Evolutionary conservation across 2,329 filamentous ascomycete genomes (phyloP).

Genomic region (Trichoderma brevicompactum): DNA sequence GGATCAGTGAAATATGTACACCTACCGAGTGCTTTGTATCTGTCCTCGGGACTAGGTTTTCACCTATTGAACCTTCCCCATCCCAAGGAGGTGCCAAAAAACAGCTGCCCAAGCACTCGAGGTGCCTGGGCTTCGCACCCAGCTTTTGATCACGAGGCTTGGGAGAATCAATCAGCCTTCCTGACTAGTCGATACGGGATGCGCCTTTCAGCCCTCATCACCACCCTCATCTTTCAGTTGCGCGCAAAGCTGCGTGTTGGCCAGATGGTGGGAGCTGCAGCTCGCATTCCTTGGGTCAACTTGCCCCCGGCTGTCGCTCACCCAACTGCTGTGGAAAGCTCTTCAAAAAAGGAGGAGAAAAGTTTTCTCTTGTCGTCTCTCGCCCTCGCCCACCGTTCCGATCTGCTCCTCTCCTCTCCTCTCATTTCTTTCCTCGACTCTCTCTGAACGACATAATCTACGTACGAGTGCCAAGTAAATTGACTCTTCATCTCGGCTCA

Average conservation of each 20-base stretch:
- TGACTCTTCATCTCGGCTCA: slow-evolving; percentile 27
- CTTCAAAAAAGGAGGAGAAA: background rate
- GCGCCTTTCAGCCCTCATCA: slow-evolving; percentile 17
- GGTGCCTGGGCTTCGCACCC: slow-evolving; percentile 15
- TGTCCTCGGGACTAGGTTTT: slow-evolving; percentile 1
- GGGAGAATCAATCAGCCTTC: background rate
- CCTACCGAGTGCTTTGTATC: background rate
- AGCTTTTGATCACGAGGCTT: slow-evolving; percentile 19
- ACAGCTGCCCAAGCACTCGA: background rate
- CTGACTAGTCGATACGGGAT: background rate
- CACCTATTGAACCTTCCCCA: slow-evolving; percentile 19
- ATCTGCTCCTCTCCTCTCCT: background rate
- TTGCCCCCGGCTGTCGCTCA: slow-evolving; percentile 9
- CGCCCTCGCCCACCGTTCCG: background rate
- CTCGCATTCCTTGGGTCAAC: slow-evolving; percentile 22
- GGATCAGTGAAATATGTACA: background rate
- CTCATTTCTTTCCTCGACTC: background rate
- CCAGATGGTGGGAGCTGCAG: slow-evolving; percentile 20
- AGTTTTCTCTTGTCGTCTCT: background rate
- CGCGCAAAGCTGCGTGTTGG: slow-evolving; percentile 1
- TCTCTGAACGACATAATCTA: background rate
- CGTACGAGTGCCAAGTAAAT: slow-evolving; percentile 17
- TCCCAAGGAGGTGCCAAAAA: background rate
- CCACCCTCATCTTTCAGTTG: background rate
- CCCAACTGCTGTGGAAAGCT: background rate